Conservation (phyloP, 1,284 basidiomycete species). For the Megacollybia platyphylla region DNA sequence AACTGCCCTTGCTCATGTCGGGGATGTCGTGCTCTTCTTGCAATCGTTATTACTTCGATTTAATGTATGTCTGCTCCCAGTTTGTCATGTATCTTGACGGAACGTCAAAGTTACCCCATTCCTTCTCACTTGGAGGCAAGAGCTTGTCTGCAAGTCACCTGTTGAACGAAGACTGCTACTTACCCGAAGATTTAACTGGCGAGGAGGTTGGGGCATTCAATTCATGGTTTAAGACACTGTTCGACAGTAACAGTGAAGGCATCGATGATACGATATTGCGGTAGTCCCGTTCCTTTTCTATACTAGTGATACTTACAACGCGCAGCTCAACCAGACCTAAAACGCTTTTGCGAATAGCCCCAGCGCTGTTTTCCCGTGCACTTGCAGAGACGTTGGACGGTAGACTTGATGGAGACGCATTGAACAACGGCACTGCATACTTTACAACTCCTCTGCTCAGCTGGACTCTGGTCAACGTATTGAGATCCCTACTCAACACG, state of each 20-base stretch:
- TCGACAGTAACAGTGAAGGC: conserved; percentile 63
- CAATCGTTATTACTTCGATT: conserved; percentile 53
- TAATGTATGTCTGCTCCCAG: conserved; percentile 29
- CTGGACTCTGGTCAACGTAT: conserved; percentile 68
- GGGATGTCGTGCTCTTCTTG: conserved; percentile 60
- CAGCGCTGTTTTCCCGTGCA: conserved; percentile 52
- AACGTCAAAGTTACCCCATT: conserved; percentile 8
- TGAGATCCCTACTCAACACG: conserved; percentile 50
- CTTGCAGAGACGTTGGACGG: conserved; percentile 31
- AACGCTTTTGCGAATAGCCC: conserved; percentile 49
- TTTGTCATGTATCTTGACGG: neutral
- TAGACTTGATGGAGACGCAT: conserved; percentile 50
- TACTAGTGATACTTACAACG: conserved; percentile 1
- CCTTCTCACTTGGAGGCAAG: conserved; percentile 28
- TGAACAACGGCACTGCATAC: conserved; percentile 66
- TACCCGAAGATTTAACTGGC: conserved; percentile 23
- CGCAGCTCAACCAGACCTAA: conserved; percentile 57
- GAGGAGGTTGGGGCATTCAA: conserved; percentile 40
- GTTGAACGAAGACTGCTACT: too few species aligned
- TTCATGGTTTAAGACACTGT: conserved; percentile 64
- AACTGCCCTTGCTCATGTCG: conserved; percentile 61
- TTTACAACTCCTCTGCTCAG: conserved; percentile 60
- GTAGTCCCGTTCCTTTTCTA: conserved; percentile 19
- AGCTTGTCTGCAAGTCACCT: conserved; percentile 38
- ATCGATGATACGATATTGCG: conserved; percentile 71